Evolutionary conservation across 2,329 filamentous ascomycete genomes (phyloP).

Genomic region (Chaetomiaceae sp.): DNA sequence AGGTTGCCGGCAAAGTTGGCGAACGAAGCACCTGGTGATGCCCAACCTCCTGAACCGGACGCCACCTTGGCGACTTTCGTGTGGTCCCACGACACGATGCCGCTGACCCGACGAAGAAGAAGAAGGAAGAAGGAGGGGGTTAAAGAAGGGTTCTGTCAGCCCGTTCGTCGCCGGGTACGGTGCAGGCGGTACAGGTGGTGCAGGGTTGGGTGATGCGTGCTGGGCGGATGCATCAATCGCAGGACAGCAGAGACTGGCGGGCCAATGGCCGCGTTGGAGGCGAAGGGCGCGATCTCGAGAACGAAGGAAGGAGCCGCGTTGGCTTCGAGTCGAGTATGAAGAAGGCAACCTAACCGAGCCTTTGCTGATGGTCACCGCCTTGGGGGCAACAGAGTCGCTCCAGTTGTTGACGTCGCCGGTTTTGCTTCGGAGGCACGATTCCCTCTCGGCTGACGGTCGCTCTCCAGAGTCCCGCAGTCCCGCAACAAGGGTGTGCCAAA

Average conservation of each 20-base stretch:
- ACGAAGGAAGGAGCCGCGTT: conserved; percentile 13
- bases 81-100: conserved; percentile 37
- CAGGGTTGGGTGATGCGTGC: conserved; percentile 14
- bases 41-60: conserved; percentile 51
- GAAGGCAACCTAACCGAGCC: conserved; percentile 14
- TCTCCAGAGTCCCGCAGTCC: conserved; percentile 3
- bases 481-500: too few relatives aligned
- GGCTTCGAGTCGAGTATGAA: conserved; percentile 16
- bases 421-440: not conserved
- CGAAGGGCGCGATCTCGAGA: too few relatives aligned
- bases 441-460: conserved; percentile 8
- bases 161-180: conserved; percentile 13
- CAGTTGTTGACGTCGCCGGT: not conserved
- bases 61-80: conserved; percentile 51
- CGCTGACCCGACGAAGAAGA: conserved; percentile 17
- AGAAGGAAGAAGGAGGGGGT: conserved; percentile 5
- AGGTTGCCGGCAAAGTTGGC: conserved; percentile 49
- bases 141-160: conserved; percentile 16
- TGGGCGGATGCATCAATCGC: conserved; percentile 20
- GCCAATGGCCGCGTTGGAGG: conserved; percentile 19
- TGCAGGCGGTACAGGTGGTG: conserved; percentile 12
- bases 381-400: conserved; percentile 9
- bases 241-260: conserved; percentile 11
- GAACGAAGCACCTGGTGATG: conserved; percentile 54
- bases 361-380: conserved; percentile 17